Conservation (phyloP, 495 filamentous ascomycete genomes). For the Penicillium maclennaniae region DNA sequence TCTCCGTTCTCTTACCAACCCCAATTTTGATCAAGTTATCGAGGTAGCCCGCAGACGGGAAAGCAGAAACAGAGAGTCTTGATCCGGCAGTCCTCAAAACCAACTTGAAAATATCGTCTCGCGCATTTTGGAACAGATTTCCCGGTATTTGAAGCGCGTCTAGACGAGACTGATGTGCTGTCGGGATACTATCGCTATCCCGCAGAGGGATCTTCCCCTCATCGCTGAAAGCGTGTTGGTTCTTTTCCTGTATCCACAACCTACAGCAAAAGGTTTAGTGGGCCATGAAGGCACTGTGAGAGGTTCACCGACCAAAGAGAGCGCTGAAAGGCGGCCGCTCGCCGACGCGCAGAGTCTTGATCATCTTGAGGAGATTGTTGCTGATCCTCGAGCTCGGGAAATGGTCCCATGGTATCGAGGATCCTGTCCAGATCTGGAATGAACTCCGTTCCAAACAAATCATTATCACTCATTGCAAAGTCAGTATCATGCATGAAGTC, state of each 20-base stretch:
- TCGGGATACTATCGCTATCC: conserved; percentile 24
- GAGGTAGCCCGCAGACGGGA: conserved; percentile 53
- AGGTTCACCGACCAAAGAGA: conserved; percentile 21
- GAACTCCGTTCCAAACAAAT: conserved; percentile 20
- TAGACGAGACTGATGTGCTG: conserved; percentile 12
- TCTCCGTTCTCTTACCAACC: conserved; percentile 46
- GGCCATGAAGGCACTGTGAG: background rate
- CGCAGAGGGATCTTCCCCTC: conserved; percentile 20
- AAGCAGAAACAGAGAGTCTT: conserved; percentile 47
- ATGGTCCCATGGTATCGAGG: conserved; percentile 7
- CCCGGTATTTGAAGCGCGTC: conserved; percentile 24
- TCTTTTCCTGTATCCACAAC: conserved; percentile 29
- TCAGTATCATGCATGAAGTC: conserved; percentile 27
- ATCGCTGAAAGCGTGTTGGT: conserved; percentile 27
- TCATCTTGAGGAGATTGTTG: conserved; percentile 8
- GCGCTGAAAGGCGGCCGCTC: conserved; percentile 23
- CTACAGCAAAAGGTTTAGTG: conserved; percentile 1
- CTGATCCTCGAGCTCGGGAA: conserved; percentile 4
- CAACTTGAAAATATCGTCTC: conserved; percentile 28
- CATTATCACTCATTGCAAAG: conserved; percentile 12
- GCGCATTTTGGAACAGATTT: conserved; percentile 12
- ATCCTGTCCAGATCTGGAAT: conserved; percentile 23
- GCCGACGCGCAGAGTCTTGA: conserved; percentile 15
- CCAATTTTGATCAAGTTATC: conserved; percentile 59
- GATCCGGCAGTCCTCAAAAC: conserved; percentile 28